Base-by-base conservation (phyloP, 192 early-diverging fungal genomes). In the Coemansia sp. region DNA sequence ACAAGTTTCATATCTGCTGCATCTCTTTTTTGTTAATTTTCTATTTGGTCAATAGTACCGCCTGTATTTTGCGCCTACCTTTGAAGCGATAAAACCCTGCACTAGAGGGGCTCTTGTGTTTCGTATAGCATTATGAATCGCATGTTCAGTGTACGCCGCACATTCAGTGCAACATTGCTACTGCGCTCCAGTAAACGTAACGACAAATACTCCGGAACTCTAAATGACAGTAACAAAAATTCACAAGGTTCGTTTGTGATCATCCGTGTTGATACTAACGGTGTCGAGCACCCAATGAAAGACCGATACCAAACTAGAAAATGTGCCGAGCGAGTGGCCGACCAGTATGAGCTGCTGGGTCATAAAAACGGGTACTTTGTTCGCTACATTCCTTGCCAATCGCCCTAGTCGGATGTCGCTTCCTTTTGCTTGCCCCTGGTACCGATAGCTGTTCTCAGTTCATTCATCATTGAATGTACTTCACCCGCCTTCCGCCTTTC, bases 291-390 rank as follows among this genome's bases (percentile, higher is more conserved):
- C 21, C 29, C 57, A 3, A 28, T 76, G 51, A 53, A 67, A 1
- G 64, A 58, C 7, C n/a, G n/a, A 5, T 69, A 69, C 43, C 18
- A 30, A 12, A 35, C 72, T 3, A 48, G 43, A 13, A 21, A 10
- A 25, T 67, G 59, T 0, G 72, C 72, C 16, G 58, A 75, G 40
- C 21, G 25, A 1, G 43, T 65, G 25, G 67, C 72, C 4, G 58
- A 60, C 13, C 28, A 61, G 9, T 69, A 75, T 45, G 72, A 75
- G n/a, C n/a, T 35, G 13, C 58, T 58, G 9, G 67, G 72, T 37
- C 72, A 75, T 31, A 75, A 75, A 30, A 75, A 75, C 45, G 72
- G 72, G 10, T 75, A 75, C 52, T 75, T 65, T 69, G 63, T 75
- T 33, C 56, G 63, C 7, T 9, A 59, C 23, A 20, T 57, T 25